Evolutionary conservation across 1,139 yeast genomes (phyloP), one percentile per base, ranked within the genome.

Genomic region (Nakaseomyces sp.): DNA sequence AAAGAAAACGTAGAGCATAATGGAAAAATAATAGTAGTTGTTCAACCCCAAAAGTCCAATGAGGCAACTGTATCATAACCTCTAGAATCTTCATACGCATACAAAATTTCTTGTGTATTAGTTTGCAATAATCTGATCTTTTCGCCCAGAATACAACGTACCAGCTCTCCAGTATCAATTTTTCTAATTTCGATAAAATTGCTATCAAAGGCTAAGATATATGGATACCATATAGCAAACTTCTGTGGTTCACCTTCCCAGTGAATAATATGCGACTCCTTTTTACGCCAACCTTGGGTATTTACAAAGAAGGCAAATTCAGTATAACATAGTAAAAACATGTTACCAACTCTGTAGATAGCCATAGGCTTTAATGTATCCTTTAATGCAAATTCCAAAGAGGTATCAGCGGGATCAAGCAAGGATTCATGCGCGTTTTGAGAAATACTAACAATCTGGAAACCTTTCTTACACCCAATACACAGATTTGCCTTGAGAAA

Each of bases 171-270:
- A 15, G 87, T 78, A 55, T 89, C 95, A 57, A 89, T 86, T 57
- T 88, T 91, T 50, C 98, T 74, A 45, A 91, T 84, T 67, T 91
- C 98, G 61, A 91, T 86, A 58, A 91, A 88, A 47, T 79, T 83
- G 20, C 82, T 77, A 60, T 91, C 97, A 68, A 91, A 91, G 16
- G 96, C 91, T 49, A 91, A 70, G 47, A 91, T 70, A 61, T 88
- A 91, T 4, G 98, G 98, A 66, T 89, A 91, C 73, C 93, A 87
- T 42, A 91, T 72, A 9, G 96, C 95, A 63, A 91, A 87, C 50
- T 82, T 81, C 58, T 84, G 94, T 4, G 98, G 97, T 43, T 80
- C 76, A 36, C 97, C 96, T 66, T 91, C 97, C 98, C 98, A 91
- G 61, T 84, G 82, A 44, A 91, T 82, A 54, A 89, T 82, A 93